These are phyloP conservation scores for Beauveria brongniartii DNA, from an alignment of 2,329 filamentous ascomycete genomes.

Conservation along the genomic window DNA sequence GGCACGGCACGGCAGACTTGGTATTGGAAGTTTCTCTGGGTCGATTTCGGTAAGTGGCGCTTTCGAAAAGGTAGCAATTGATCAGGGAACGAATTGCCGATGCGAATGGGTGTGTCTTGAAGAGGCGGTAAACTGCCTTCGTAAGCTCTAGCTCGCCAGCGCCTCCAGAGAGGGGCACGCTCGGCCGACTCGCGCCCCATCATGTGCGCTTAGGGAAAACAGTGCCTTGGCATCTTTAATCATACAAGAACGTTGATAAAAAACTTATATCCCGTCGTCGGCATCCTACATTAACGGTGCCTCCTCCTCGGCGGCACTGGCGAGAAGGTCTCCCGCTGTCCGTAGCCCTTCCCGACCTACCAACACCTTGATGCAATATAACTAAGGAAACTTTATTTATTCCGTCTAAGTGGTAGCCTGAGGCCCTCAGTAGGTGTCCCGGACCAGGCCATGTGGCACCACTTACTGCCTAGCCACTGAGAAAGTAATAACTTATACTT, in stretches of 20 bases:
- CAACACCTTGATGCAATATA: constrained; percentile 20
- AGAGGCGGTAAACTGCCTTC: constrained; percentile 6
- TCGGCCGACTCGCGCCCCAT: not conserved
- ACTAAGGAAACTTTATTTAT: too few relatives aligned
- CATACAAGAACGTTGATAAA: not conserved
- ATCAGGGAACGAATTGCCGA: not conserved
- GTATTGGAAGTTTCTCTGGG: not conserved
- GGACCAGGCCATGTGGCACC: too few relatives aligned
- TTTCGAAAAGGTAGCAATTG: not conserved
- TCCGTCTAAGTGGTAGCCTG: too few relatives aligned
- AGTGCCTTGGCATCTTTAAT: not conserved
- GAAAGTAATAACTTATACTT: too few relatives aligned
- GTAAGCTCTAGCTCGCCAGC: constrained; percentile 1
- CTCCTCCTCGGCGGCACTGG: constrained; percentile 38
- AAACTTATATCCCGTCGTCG: too few relatives aligned
- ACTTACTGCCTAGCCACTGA: too few relatives aligned
- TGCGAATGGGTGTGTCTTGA: not conserved
- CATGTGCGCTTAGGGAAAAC: not conserved
- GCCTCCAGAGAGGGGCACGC: constrained; percentile 5
- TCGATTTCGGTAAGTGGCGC: not conserved
- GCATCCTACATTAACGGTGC: constrained; percentile 21
- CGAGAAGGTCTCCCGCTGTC: constrained; percentile 39
- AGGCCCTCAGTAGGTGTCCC: too few relatives aligned
- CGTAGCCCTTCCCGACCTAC: constrained; percentile 34
- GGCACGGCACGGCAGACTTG: not conserved